Evolutionary conservation across 441 rosid species (phyloP), one percentile per base, ranked within the genome.

Genomic region (Rhodomyrtus psidioides): DNA sequence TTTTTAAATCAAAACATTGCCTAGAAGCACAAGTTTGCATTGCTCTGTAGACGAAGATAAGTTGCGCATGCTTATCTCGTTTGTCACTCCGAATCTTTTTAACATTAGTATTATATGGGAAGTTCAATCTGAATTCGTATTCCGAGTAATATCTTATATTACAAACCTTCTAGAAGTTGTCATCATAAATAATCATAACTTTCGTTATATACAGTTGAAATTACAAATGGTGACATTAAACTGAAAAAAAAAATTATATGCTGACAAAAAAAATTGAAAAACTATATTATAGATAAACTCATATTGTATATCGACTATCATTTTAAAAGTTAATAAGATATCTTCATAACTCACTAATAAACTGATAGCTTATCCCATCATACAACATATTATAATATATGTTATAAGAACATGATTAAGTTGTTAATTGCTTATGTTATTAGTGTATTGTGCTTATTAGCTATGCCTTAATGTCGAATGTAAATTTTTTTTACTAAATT

Each of bases 11-110:
- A 4, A 34, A 34, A 34, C 34, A 91, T 95, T 16, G 58, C 89
- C 85, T 90, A 92, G 81, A 95, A 93, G 65, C 91, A 94, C 42
- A 95, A 94, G 19, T 1, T 60, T 15, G 74, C 6, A 1, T 8
- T 42, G 2, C 75, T 60, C 5, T 0, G 34, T 60, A 27, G 76
- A 30, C 44, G 8, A 0, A 30, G 0, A 62, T 62, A 34, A 2
- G 75, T 17, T 62, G 6, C 4, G 44, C 39, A 34, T 65, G 14
- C 26, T 65, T 65, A 19, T 28, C 2, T 30, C 42, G 16, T 60
- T 28, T 60, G 3, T 30, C 6, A 4, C 75, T 30, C 12, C 1
- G 6, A 65, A 34, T 19, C 7, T 4, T 4, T 65, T 65, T 34
- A 9, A 65, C 46, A 65, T 34, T 19, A 19, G 0, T 0, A 34